A percentile compares a stretch with the other conserved stretches of the same genome.
These are phyloP conservation scores for Salix brachista DNA, from an alignment of 345 rosid genomes.

Conservation along the genomic window DNA sequence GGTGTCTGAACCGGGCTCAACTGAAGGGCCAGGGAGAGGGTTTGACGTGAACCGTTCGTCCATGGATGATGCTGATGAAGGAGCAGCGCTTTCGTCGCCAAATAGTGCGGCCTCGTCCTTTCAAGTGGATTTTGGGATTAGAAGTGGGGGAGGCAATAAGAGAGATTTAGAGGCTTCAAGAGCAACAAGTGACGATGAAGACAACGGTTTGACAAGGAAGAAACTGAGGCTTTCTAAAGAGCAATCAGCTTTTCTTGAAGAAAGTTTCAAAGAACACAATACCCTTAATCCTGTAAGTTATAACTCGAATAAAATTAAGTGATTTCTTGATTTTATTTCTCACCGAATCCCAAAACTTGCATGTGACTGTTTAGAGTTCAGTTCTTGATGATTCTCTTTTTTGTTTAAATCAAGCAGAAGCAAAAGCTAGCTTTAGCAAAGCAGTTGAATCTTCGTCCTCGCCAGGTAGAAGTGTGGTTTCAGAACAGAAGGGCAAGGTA, in stretches of 20 bases:
- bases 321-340: background rate
- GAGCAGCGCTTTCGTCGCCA: constrained; percentile 59
- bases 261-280: constrained; percentile 81
- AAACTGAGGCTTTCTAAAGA: constrained; percentile 88
- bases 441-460: constrained; percentile 83
- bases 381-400: background rate
- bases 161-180: constrained; percentile 59
- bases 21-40: constrained; percentile 33
- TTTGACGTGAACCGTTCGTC: constrained; percentile 50
- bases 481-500: constrained; percentile 98
- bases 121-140: constrained; percentile 69
- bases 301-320: background rate
- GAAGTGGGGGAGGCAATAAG: constrained; percentile 40
- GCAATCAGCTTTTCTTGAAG: constrained; percentile 93
- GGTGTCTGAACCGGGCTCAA: constrained; percentile 35
- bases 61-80: constrained; percentile 49
- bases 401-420: constrained; percentile 39
- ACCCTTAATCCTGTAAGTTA: constrained; percentile 84
- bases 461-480: constrained; percentile 98
- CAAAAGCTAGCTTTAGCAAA: constrained; percentile 81
- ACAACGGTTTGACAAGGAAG: constrained; percentile 81
- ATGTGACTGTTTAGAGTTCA: background rate
- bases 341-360: background rate
- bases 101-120: constrained; percentile 81
- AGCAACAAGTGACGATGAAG: constrained; percentile 80